phyloP scores from a whole-genome alignment of 768 basidiomycete genomes.

The Leccinum disarticulatum region DNA sequence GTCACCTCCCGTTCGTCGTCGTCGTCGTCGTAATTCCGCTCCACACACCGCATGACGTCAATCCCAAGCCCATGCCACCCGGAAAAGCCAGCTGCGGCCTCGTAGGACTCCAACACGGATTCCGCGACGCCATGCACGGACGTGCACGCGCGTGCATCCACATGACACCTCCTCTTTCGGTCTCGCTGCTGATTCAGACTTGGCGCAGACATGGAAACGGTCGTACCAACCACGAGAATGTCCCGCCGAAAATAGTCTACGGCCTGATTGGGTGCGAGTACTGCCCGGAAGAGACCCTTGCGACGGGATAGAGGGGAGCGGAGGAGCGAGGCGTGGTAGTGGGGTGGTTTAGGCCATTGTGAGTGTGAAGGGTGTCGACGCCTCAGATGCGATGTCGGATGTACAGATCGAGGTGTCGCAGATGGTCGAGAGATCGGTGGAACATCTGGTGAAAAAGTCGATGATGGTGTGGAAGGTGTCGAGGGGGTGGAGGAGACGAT shows the following conservation, averaged over 20 bases:
- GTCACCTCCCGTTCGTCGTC: not conserved
- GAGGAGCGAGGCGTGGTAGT: constrained; percentile 30
- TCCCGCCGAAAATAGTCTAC: constrained; percentile 31
- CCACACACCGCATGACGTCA: constrained; percentile 4
- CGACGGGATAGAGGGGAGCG: constrained; percentile 26
- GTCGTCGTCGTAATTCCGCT: not conserved
- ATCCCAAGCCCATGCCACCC: constrained; percentile 29
- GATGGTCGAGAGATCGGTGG: constrained; percentile 7
- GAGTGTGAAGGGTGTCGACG: constrained; percentile 6
- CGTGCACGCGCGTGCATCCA: not conserved
- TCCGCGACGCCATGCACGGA: constrained; percentile 12
- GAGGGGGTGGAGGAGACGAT: not conserved
- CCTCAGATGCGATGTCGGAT: constrained; percentile 9
- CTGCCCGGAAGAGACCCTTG: constrained; percentile 26
- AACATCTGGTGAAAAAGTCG: not conserved
- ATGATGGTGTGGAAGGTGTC: not conserved
- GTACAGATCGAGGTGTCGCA: constrained; percentile 7
- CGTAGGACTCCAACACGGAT: constrained; percentile 24
- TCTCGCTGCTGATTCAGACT: constrained; percentile 1
- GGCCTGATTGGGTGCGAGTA: constrained; percentile 18
- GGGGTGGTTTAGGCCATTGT: constrained; percentile 27
- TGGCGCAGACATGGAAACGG: not conserved
- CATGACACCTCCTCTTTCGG: not conserved
- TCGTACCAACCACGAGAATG: constrained; percentile 1
- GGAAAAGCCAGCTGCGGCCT: constrained; percentile 30